phyloP scores from a whole-genome alignment of 208 protist genomes.

The Herpetomonas samuelpessoai region DNA sequence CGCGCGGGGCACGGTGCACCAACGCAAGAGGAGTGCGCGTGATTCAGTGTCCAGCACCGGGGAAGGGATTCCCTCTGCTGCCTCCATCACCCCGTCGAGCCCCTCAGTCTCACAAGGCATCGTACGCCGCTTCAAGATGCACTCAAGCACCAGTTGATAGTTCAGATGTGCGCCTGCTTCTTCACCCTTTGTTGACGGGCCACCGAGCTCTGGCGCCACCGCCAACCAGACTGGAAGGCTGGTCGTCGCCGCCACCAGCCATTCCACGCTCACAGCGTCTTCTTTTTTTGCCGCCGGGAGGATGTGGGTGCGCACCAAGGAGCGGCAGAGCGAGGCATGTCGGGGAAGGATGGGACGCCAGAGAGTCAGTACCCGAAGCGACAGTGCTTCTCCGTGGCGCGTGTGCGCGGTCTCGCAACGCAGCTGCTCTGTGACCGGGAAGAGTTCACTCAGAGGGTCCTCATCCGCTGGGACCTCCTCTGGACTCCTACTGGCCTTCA shows the following conservation, averaged over 20 bases:
- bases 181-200: too few species aligned
- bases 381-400: not conserved
- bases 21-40: constrained; percentile 36
- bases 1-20: constrained; percentile 29
- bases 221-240: constrained; percentile 13
- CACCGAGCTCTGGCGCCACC: constrained; percentile 2
- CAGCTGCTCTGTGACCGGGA: not conserved
- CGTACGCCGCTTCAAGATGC: not conserved
- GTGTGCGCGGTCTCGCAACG: not conserved
- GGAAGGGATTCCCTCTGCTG: too few species aligned
- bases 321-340: not conserved
- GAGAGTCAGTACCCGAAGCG: not conserved
- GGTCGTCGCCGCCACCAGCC: not conserved
- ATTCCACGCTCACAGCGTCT: not conserved
- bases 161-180: not conserved
- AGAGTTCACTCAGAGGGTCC: too few species aligned
- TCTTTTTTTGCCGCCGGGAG: not conserved
- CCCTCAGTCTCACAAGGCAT: too few species aligned
- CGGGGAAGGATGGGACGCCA: not conserved
- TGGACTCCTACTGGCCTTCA: too few species aligned
- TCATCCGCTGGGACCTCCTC: too few species aligned
- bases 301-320: not conserved
- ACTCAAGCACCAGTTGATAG: not conserved
- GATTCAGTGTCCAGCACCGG: too few species aligned
- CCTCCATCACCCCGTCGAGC: too few species aligned